Evolutionary conservation across 2,329 filamentous ascomycete genomes (phyloP), one percentile per base, ranked within the genome.

Genomic region (Beauveria scarabaeidicola): DNA sequence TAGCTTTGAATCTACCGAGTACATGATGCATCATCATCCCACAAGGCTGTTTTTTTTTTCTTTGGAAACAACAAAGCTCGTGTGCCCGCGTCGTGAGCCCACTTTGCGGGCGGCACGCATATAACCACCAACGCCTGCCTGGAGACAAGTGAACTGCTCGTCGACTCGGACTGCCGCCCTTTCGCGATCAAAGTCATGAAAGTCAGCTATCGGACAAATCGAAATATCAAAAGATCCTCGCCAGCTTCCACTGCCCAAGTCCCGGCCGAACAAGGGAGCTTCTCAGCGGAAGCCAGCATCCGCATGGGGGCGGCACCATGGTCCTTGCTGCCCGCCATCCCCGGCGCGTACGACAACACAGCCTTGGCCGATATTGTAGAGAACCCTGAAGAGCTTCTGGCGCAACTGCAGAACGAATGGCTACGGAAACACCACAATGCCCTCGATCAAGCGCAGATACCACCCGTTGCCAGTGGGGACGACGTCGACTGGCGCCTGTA

Each of bases 401-500:
- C 65, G 2, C 60, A 61, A 25, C 47, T 65, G 7, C 46, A 61
- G 21, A 7, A 43, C 32, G 38, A n/a, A 19, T 66, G 65, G 63
- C 55, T 60, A 54, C 61, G 62, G n/a, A 61, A 63, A 56, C 48
- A 68, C 4, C 51, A 62, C 2, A 29, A 52, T 52, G 56, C 56
- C 1, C 27, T 59, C 13, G 3, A 5, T 19, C 25, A 38, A 25
- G 15, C 36, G 19, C 48, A 25, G 17, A 8, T 38, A 11, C 27
- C 38, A 5, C 15, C 25, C 15, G 15, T 51, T 17, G 48, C 25
- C 21, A 11, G 8, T 27, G 27, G 23, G 5, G 56, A 52, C 27
- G 40, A 69, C 3, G 68, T 74, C 38, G 74, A 79, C 64, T 82
- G 80, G 77, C 73, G 70, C 41, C 68, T 72, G 54, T 81, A 79